Conservation (phyloP, 179 eudicot species). For the Camellia oleifera region DNA sequence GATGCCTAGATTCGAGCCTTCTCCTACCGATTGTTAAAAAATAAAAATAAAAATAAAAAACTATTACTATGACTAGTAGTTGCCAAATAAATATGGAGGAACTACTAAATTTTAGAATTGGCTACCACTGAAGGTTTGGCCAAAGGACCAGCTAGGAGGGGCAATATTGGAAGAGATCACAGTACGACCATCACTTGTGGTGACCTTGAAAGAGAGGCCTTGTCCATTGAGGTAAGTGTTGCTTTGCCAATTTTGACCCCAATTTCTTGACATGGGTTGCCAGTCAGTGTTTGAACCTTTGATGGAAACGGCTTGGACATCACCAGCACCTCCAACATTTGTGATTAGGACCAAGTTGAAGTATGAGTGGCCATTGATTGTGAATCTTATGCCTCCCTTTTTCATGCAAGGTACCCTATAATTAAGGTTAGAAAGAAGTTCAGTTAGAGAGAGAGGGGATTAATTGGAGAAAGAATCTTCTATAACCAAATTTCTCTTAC, state of each 20-base stretch:
- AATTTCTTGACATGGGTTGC: slow-evolving; percentile 46
- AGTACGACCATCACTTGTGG: slow-evolving; percentile 43
- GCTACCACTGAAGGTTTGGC: slow-evolving; percentile 39
- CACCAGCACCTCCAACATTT: slow-evolving; percentile 53
- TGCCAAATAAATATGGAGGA: slow-evolving; percentile 18
- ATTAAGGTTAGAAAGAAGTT: slow-evolving; percentile 17
- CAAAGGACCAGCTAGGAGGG: slow-evolving; percentile 42
- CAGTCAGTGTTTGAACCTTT: slow-evolving; percentile 42
- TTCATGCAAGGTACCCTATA: slow-evolving; percentile 45
- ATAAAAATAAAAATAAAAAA: not conserved
- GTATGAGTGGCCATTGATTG: slow-evolving; percentile 55
- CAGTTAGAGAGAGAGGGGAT: not conserved
- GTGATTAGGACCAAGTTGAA: slow-evolving; percentile 49
- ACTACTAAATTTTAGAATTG: slow-evolving; percentile 26
- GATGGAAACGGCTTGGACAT: slow-evolving; percentile 40
- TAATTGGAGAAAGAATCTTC: too few species aligned
- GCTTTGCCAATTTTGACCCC: slow-evolving; percentile 60
- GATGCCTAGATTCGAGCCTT: not conserved
- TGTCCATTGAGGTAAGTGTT: slow-evolving; percentile 42
- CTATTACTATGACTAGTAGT: slow-evolving; percentile 8
- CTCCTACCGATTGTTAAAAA: not conserved
- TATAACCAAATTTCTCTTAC: too few species aligned
- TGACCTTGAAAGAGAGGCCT: slow-evolving; percentile 24
- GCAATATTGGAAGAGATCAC: slow-evolving; percentile 38
- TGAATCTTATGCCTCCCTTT: slow-evolving; percentile 47